Conservation (phyloP, 1,284 basidiomycete genomes). For the Anthracocystis walkeri region DNA sequence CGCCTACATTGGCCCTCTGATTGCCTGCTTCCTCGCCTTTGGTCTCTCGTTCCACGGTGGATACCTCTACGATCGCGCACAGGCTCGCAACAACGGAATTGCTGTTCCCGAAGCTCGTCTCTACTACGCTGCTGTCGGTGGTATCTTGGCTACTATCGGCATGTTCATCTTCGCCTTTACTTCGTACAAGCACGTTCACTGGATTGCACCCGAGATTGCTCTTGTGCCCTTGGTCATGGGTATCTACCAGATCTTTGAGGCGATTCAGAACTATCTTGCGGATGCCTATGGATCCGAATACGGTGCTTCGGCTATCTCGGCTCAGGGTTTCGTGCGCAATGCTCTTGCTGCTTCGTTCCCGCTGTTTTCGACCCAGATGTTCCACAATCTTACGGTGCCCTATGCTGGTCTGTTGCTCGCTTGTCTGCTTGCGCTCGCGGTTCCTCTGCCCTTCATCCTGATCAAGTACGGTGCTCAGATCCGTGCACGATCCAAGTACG, state of each 20-base stretch:
- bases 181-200: constrained; percentile 57
- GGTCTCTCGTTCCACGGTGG: constrained; percentile 60
- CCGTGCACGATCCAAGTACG: constrained; percentile 56
- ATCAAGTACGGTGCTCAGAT: constrained; percentile 59
- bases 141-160: constrained; percentile 51
- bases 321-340: constrained; percentile 59
- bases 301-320: constrained; percentile 55
- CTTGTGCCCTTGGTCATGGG: constrained; percentile 58
- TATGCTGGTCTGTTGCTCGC: constrained; percentile 56
- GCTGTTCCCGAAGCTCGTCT: constrained; percentile 60
- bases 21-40: constrained; percentile 67
- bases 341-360: constrained; percentile 55
- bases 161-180: constrained; percentile 63
- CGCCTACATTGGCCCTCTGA: constrained; percentile 65
- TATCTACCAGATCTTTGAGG: constrained; percentile 61
- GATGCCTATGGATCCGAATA: constrained; percentile 54
- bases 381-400: constrained; percentile 54
- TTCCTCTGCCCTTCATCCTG: constrained; percentile 57
- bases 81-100: constrained; percentile 50
- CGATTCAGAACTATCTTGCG: constrained; percentile 55
- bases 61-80: constrained; percentile 53
- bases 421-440: constrained; percentile 47
- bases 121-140: constrained; percentile 58
- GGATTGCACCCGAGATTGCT: constrained; percentile 60
- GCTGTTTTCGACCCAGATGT: constrained; percentile 60